phyloP scores from a whole-genome alignment of 805 yeast species.

The Kazachstania martiniae region DNA sequence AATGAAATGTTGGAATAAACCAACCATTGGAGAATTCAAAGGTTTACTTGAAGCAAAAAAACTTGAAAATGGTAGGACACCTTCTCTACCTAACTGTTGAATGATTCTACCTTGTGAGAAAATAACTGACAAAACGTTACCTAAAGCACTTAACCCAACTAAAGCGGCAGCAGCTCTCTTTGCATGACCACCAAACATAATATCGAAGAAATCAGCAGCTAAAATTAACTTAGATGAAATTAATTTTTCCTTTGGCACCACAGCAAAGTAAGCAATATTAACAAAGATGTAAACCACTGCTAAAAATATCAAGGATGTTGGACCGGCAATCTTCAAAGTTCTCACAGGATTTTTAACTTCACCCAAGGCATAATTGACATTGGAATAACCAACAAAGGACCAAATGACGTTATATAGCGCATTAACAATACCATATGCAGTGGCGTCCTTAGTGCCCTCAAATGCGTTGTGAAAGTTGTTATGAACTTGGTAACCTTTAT shows the following conservation, averaged over 20 bases:
- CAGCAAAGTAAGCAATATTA: conserved; percentile 72
- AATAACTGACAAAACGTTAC: conserved; percentile 74
- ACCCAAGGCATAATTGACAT: conserved; percentile 73
- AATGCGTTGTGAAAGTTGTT: conserved; percentile 55
- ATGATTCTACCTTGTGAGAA: conserved; percentile 74
- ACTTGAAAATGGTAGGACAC: conserved; percentile 61
- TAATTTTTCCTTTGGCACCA: conserved; percentile 58
- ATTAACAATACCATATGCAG: conserved; percentile 58
- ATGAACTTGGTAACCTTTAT: conserved; percentile 41
- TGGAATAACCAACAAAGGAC: conserved; percentile 77
- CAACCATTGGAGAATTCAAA: conserved; percentile 62
- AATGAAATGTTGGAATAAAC: conserved; percentile 65
- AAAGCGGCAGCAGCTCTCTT: conserved; percentile 67
- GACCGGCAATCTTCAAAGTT: conserved; percentile 64
- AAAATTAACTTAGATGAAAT: conserved; percentile 53
- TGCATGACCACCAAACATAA: conserved; percentile 59
- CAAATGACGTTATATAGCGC: conserved; percentile 76
- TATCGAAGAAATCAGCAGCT: conserved; percentile 66
- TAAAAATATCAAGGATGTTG: conserved; percentile 51
- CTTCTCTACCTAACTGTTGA: conserved; percentile 76
- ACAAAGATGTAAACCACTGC: conserved; percentile 63
- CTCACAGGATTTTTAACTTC: conserved; percentile 66
- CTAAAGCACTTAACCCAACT: conserved; percentile 72
- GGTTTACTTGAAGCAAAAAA: conserved; percentile 66
- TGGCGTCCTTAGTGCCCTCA: conserved; percentile 38